phyloP scores from a whole-genome alignment of 345 rosid species.

The Citropsis articulata region DNA sequence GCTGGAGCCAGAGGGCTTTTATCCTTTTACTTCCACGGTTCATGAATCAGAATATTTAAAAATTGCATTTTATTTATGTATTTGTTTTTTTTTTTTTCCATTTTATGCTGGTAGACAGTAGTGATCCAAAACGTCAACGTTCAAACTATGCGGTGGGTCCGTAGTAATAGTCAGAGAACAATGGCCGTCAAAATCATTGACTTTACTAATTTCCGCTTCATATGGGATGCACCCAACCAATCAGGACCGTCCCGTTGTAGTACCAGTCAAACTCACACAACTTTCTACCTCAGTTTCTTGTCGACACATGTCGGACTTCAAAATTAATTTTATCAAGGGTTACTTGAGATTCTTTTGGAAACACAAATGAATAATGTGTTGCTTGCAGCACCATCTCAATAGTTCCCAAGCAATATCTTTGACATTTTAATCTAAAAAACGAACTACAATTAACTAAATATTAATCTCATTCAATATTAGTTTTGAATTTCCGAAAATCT shows the following conservation, averaged over 20 bases:
- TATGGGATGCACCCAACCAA: conserved; percentile 17
- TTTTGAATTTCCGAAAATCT: not conserved
- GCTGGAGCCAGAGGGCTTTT: too few species aligned
- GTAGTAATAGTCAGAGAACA: not conserved
- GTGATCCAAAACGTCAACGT: not conserved
- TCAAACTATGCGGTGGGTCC: not conserved
- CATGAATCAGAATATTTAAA: too few species aligned
- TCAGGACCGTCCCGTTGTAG: conserved; percentile 12
- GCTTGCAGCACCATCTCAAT: not conserved
- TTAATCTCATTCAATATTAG: not conserved
- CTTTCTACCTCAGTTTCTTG: not conserved
- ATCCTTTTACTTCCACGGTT: too few species aligned
- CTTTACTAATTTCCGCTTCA: conserved; percentile 7
- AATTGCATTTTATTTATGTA: not conserved
- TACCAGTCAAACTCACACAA: conserved; percentile 19
- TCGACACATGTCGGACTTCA: conserved; percentile 4
- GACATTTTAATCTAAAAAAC: not conserved
- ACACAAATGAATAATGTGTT: not conserved
- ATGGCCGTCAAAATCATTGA: conserved; percentile 27
- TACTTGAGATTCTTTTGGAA: not conserved
- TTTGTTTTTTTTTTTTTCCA: not conserved
- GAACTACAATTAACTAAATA: not conserved
- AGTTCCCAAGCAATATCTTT: not conserved
- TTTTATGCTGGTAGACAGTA: too few species aligned
- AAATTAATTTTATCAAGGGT: not conserved